Conservation (phyloP, 768 basidiomycete genomes). For the Termitomyces sp. region DNA sequence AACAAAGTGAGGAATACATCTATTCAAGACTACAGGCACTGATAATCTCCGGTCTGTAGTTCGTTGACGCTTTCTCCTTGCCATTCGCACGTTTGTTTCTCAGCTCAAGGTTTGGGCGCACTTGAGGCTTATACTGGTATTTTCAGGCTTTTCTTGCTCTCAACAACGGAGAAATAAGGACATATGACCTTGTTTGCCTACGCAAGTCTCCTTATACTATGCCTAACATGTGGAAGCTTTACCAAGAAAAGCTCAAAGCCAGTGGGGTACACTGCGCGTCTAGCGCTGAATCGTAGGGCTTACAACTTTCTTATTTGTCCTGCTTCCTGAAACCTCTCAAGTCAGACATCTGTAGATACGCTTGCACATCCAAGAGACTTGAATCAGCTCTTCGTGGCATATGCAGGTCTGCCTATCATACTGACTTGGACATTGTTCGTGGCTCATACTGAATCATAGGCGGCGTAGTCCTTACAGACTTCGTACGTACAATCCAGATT, state of each 20-base stretch:
- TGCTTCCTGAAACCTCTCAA: conserved; percentile 18
- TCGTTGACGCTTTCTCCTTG: conserved; percentile 63
- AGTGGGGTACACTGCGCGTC: conserved; percentile 36
- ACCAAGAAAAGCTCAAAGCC: conserved; percentile 54
- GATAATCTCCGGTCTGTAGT: conserved; percentile 29
- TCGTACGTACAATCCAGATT: conserved; percentile 35
- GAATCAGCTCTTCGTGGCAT: conserved; percentile 71
- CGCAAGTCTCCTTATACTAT: conserved; percentile 64
- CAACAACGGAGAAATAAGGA: conserved; percentile 58
- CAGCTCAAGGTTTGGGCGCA: conserved; percentile 2
- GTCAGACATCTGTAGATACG: conserved; percentile 55
- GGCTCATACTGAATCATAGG: conserved; percentile 33
- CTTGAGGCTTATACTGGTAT: conserved; percentile 15
- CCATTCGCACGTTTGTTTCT: conserved; percentile 61
- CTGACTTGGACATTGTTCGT: not conserved
- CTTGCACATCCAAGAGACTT: conserved; percentile 71
- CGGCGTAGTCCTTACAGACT: conserved; percentile 56
- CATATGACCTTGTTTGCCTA: conserved; percentile 73
- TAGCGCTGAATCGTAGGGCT: conserved; percentile 31
- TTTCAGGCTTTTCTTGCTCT: conserved; percentile 45
- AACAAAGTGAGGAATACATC: conserved; percentile 35
- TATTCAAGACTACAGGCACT: not conserved
- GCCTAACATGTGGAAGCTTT: conserved; percentile 73
- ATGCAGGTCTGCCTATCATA: conserved; percentile 49
- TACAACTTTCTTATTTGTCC: not conserved